Conservation (phyloP, 495 filamentous ascomycete genomes). For the Paragyromitra xinjiangensis region DNA sequence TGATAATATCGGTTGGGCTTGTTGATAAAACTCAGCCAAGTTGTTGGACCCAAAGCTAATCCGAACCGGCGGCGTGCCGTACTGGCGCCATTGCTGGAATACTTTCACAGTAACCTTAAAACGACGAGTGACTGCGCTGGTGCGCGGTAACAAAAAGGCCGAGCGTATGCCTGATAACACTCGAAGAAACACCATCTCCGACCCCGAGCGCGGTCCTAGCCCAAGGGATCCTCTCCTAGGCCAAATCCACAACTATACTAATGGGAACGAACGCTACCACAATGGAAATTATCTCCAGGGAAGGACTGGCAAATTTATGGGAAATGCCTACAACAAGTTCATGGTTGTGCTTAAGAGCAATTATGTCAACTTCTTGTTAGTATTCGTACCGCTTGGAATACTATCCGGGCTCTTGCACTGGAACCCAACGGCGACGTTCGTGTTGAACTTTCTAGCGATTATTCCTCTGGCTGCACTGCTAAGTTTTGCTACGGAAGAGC, state of each 20-base stretch:
- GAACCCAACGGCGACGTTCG: constrained; percentile 80
- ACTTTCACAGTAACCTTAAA: constrained; percentile 31
- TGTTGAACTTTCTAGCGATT: constrained; percentile 94
- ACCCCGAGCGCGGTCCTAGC: not conserved
- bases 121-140: constrained; percentile 1
- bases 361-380: constrained; percentile 84
- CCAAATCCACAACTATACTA: not conserved
- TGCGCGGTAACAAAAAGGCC: not conserved
- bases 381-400: constrained; percentile 92
- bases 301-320: not conserved
- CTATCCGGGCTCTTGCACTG: constrained; percentile 75
- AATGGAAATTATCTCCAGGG: not conserved
- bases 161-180: not conserved
- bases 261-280: not conserved
- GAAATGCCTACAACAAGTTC: constrained; percentile 61
- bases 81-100: constrained; percentile 45
- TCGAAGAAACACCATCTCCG: too few relatives aligned
- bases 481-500: constrained; percentile 94
- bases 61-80: constrained; percentile 43
- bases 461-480: constrained; percentile 90
- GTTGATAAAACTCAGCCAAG: constrained; percentile 15
- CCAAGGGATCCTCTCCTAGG: not conserved
- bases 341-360: constrained; percentile 67
- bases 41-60: constrained; percentile 40
- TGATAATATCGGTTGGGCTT: not conserved